Percentiles rank a stretch among this genome's conserved stretches.
Evolutionary conservation across 2,329 filamentous ascomycete species (phyloP).

Genomic region (Aureobasidium melanogenum): DNA sequence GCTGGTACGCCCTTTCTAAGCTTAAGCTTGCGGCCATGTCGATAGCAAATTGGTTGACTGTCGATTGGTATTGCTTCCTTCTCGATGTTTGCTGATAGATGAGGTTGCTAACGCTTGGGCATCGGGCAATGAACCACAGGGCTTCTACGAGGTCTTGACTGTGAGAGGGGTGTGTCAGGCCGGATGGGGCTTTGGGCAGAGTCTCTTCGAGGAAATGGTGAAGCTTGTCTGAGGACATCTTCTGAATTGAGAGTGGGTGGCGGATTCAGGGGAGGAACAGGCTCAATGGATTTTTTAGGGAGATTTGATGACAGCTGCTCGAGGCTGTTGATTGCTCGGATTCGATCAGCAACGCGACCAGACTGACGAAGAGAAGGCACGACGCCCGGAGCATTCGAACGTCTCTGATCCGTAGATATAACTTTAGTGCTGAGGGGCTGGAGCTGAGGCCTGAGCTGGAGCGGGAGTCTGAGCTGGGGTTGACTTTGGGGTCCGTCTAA

Average conservation of each 20-base stretch:
- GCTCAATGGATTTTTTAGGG: not conserved
- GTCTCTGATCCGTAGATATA: not conserved
- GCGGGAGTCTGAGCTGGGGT: not conserved
- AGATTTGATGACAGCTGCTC: not conserved
- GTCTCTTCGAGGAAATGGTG: slow-evolving; percentile 12
- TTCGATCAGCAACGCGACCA: slow-evolving; percentile 13
- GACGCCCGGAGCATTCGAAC: not conserved
- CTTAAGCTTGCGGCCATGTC: slow-evolving; percentile 23
- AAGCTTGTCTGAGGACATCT: not conserved
- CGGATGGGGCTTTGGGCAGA: not conserved
- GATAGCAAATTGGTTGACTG: slow-evolving; percentile 17
- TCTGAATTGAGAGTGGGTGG: not conserved
- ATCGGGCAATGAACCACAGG: slow-evolving; percentile 12
- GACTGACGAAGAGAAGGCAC: not conserved
- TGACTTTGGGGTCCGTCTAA: not conserved
- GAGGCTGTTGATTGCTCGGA: slow-evolving; percentile 13
- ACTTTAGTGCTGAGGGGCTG: not conserved
- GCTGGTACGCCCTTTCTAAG: slow-evolving; percentile 17
- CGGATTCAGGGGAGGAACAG: not conserved
- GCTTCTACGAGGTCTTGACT: slow-evolving; percentile 3
- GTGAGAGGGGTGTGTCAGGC: not conserved
- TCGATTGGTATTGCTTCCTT: not conserved
- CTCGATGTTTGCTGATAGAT: not conserved
- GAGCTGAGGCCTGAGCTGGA: not conserved
- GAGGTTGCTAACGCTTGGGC: slow-evolving; percentile 9